A percentile compares a stretch with the other conserved stretches of the same genome.
phyloP scores from a whole-genome alignment of 2,329 filamentous ascomycete species.

The Fusarium circinatum region DNA sequence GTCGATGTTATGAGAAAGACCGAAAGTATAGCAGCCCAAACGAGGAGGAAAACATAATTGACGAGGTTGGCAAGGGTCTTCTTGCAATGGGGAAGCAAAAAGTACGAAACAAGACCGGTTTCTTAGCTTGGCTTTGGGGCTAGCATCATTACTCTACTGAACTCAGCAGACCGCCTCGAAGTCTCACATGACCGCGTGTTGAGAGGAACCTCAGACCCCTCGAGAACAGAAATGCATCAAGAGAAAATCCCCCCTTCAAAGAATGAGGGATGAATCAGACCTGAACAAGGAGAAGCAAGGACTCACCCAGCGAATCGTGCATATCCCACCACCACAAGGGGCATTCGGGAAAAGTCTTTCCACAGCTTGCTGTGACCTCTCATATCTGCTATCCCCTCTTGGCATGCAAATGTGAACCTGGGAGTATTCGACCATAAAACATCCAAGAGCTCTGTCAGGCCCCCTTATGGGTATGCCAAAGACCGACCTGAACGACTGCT shows the following conservation, averaged over 20 bases:
- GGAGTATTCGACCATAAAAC: too few species aligned
- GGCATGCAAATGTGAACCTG: too few species aligned
- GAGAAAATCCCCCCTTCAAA: fast-evolving
- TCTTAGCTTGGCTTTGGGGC: neutral
- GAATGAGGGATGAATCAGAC: neutral
- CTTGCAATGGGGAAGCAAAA: neutral
- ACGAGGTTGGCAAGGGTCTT: too few species aligned
- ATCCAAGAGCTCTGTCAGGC: too few species aligned
- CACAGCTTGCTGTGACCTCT: too few species aligned
- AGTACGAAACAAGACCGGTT: neutral
- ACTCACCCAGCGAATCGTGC: too few species aligned
- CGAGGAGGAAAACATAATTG: neutral
- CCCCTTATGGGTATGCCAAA: too few species aligned
- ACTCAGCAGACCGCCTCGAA: neutral
- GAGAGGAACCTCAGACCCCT: neutral
- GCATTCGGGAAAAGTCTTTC: neutral
- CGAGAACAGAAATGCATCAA: neutral
- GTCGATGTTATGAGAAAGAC: neutral
- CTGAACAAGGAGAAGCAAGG: neutral
- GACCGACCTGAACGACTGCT: too few species aligned
- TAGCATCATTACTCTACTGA: neutral
- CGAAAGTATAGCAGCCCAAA: neutral
- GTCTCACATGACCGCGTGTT: too few species aligned
- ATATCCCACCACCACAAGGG: neutral
- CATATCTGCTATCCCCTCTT: too few species aligned